Conservation (phyloP, 2,329 filamentous ascomycete genomes). For the Magnaporthiopsis rhizophila region DNA sequence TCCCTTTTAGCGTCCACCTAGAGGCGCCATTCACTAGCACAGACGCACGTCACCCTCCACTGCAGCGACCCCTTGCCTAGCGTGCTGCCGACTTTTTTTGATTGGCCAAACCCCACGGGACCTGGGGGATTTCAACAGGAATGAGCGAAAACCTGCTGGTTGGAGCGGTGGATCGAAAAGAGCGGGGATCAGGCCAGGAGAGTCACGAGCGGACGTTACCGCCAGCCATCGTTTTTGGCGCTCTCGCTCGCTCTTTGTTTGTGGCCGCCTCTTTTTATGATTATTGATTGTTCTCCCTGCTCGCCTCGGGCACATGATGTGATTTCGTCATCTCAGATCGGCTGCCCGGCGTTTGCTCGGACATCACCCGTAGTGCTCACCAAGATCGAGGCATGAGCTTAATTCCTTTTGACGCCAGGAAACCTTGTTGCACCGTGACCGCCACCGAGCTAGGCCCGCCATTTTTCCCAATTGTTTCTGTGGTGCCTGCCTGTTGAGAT, state of each 20-base stretch:
- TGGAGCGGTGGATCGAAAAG: neutral
- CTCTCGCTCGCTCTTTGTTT: too few species aligned
- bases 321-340: neutral
- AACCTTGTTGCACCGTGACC: neutral
- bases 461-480: neutral
- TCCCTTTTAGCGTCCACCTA: too few species aligned
- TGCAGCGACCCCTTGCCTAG: neutral
- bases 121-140: neutral
- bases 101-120: neutral
- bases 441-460: too few species aligned
- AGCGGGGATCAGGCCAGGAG: neutral
- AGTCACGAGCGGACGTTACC: neutral
- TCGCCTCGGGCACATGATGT: too few species aligned
- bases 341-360: neutral
- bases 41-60: neutral
- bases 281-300: too few species aligned
- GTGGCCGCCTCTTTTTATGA: too few species aligned
- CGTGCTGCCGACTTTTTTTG: neutral
- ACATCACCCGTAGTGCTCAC: too few species aligned
- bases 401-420: neutral
- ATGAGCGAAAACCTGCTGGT: neutral
- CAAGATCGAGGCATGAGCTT: neutral
- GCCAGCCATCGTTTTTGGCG: neutral
- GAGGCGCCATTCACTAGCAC: neutral
- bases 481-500: neutral